Base-by-base conservation (phyloP, 345 rosid species). In the Aquilaria yunnanensis region DNA sequence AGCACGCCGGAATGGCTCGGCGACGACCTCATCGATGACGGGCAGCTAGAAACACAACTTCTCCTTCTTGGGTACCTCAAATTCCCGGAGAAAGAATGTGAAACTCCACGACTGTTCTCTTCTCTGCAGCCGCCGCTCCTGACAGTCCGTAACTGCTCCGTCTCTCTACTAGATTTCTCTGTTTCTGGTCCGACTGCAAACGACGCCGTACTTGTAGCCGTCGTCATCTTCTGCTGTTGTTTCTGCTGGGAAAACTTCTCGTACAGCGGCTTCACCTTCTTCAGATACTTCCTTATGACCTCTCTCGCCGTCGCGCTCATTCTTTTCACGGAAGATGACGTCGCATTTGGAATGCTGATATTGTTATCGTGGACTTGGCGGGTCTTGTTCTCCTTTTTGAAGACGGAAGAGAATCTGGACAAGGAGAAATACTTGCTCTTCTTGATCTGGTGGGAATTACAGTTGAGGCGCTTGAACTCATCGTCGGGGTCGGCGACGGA, bases 1-100 rank as follows among this genome's bases (percentile, higher is more conserved):
- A 88, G 83, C 10, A 84, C 85, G 3, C 98, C 97, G 14, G 98
- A 93, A 71, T 90, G 97, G 59, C 83, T 90, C 29, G 98, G 98
- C 6, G 96, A 89, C 6, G 96, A 92, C 52, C 90, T 71, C 86
- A 86, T 89, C 23, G 98, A 88, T 4, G 98, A 88, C 4, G 96
- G 94, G 63, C 94, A 87, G 84, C 96, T 90, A 2, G 92, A 81
- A 3, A 81, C 73, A 57, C 85, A 78, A 73, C 82, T 68, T 73
- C 79, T 83, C 65, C 82, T 81, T 69, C 80, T 84, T 32, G 90
- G 90, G 64, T 84, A 81, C 75, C 86, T 72, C 63, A 92, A 67
- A 72, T 92, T 92, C 60, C 98, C 97, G 0, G 98, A 93, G 83
- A 93, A 90, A 32, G 97, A 87, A 59, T 78, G 83, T 10, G 89